phyloP scores from a whole-genome alignment of 1,284 basidiomycete genomes.

The Melanopsichium pennsylvanicum region DNA sequence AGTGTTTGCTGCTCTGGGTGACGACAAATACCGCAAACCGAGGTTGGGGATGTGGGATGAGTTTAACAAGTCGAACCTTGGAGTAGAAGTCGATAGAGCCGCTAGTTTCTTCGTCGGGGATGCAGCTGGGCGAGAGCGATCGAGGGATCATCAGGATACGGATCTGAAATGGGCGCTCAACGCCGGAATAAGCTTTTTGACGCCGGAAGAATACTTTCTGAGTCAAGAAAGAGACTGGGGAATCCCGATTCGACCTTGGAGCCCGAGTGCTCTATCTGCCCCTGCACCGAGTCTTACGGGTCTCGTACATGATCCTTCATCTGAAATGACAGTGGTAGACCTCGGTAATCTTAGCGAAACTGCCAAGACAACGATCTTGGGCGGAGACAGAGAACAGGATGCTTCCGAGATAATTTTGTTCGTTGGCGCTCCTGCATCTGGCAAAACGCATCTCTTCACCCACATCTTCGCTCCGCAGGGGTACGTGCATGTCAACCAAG shows the following conservation, averaged over 20 bases:
- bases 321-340: constrained; percentile 17
- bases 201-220: constrained; percentile 62
- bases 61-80: constrained; percentile 25
- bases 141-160: constrained; percentile 54
- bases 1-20: constrained; percentile 48
- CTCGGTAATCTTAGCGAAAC: background rate
- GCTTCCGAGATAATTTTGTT: constrained; percentile 77
- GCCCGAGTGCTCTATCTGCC: background rate
- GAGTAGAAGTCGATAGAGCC: constrained; percentile 23
- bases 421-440: constrained; percentile 84
- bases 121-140: constrained; percentile 53
- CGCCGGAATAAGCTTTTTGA: constrained; percentile 55
- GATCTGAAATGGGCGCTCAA: constrained; percentile 63
- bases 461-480: constrained; percentile 74
- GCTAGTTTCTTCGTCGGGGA: constrained; percentile 61
- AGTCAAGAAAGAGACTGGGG: constrained; percentile 17
- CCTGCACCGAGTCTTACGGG: constrained; percentile 4
- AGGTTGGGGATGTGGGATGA: constrained; percentile 49
- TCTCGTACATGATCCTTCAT: constrained; percentile 10
- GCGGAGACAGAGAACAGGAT: background rate
- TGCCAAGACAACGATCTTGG: background rate
- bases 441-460: constrained; percentile 83
- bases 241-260: constrained; percentile 26
- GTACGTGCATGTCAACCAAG: constrained; percentile 70
- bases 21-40: constrained; percentile 60